Base-by-base conservation (phyloP, 192 early-diverging fungal species). In the Mortierella claussenii region DNA sequence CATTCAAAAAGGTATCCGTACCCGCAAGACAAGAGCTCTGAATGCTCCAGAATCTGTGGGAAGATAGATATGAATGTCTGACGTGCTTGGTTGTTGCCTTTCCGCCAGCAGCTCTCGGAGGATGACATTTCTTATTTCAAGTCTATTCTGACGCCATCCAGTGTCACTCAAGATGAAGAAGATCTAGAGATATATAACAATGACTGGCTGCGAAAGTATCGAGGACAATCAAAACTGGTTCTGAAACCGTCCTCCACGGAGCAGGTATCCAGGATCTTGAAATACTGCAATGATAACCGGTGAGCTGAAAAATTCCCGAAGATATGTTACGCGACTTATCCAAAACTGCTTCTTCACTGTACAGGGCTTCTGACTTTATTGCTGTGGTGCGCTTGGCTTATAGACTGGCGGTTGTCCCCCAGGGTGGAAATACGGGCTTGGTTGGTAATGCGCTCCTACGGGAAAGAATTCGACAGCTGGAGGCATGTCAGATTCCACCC, bases 381-480 rank as follows among this genome's bases (percentile, higher is more conserved):
- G 23, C 15, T 15, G 1, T 20, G 12, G 5, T 57, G 37, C 1
- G 13, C 6, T 7, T 20, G n/a, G 6, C 6, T 15, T 6, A 28
- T 59, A 81, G 66, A 49, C 78, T 99, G 26, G 97, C 98, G 2
- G 92, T 99, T 31, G 95, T 96, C 10, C 96, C 98, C 32, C 98
- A 99, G 81, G 97, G 98, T 53, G 98, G 97, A 43, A 99, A 99
- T 79, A 99, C 96, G 3, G 96, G 96, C 30, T 84, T 99, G 23
- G 97, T 98, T 23, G 97, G 80, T 82, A 60, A 53, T 23, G 24
- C 20, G 60, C 45, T 52, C 28, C 12, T 46, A 11, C 11, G 33
- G 52, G 9, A 20, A 42, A 4, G n/a, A n/a, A n/a, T n/a, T n/a
- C n/a, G n/a, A n/a, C n/a, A n/a, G n/a, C n/a, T n/a, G n/a, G n/a